Conservation (phyloP, 2,329 filamentous ascomycete species). For the Hymenoscyphus infarciens region DNA sequence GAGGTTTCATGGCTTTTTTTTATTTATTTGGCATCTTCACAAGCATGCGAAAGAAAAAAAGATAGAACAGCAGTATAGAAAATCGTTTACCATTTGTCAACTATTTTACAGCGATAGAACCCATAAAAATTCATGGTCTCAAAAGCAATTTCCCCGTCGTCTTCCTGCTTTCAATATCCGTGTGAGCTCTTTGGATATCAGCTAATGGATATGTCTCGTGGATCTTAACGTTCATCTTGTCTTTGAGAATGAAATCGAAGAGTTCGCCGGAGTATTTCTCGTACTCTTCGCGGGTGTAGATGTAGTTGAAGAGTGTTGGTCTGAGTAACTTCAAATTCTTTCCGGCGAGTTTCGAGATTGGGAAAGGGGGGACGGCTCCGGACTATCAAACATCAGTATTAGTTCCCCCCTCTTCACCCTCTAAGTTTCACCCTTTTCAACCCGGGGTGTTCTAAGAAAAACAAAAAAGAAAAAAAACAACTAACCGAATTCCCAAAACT, state of each 20-base stretch:
- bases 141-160: slow-evolving; percentile 81
- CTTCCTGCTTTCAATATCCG: slow-evolving; percentile 75
- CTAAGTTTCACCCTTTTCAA: no score
- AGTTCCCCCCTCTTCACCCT: no score
- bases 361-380: slow-evolving; percentile 62
- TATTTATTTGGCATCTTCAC: neutral
- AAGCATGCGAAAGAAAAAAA: neutral
- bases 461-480: neutral
- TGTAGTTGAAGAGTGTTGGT: slow-evolving; percentile 69
- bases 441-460: no score
- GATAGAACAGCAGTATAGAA: neutral
- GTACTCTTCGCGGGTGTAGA: slow-evolving; percentile 66
- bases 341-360: slow-evolving; percentile 51
- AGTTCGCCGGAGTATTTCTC: slow-evolving; percentile 68
- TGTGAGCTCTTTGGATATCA: slow-evolving; percentile 69
- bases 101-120: neutral
- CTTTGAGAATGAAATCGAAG: slow-evolving; percentile 66
- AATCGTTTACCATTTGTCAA: neutral
- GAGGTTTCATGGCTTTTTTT: neutral
- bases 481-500: slow-evolving; percentile 78
- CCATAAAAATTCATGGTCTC: slow-evolving; percentile 48
- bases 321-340: slow-evolving; percentile 79
- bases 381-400: slow-evolving; percentile 12
- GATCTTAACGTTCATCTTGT: slow-evolving; percentile 68
- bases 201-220: slow-evolving; percentile 75